Percentiles rank a stretch among this genome's conserved stretches.
Evolutionary conservation across 495 filamentous ascomycete species (phyloP).

Genomic region (Bacidia gigantensis): DNA sequence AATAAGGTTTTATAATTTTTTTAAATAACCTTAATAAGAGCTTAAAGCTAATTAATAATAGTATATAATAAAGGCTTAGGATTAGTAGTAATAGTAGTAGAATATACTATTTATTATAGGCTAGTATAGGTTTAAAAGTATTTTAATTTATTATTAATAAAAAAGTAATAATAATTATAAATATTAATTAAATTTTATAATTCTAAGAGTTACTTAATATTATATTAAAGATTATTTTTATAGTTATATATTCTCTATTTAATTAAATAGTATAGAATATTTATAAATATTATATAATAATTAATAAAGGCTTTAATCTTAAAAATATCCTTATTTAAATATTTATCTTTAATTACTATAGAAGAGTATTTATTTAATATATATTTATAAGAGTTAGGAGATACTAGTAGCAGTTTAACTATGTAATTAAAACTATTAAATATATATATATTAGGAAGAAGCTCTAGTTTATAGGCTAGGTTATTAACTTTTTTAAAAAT

Average conservation of each 20-base stretch:
- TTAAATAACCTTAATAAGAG: not conserved
- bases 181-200: not conserved
- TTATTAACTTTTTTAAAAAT: not conserved
- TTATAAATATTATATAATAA: not conserved
- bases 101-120: not conserved
- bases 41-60: not conserved
- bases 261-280: not conserved
- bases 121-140: not conserved
- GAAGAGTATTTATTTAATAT: not conserved
- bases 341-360: not conserved
- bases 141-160: not conserved
- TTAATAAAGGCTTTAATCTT: not conserved
- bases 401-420: not conserved
- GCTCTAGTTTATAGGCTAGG: too few species aligned
- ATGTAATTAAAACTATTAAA: not conserved
- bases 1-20: not conserved
- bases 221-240: not conserved
- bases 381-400: not conserved
- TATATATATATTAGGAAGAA: conserved; percentile 1
- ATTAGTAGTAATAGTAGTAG: not conserved
- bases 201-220: not conserved
- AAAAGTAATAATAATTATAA: not conserved
- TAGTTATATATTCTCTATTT: not conserved
- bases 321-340: not conserved
- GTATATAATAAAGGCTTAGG: not conserved